A percentile compares a stretch with the other conserved stretches of the same genome.
These are phyloP conservation scores for Phytophthora meadii DNA, from an alignment of 352 stramenopile genomes.

Conservation along the genomic window DNA sequence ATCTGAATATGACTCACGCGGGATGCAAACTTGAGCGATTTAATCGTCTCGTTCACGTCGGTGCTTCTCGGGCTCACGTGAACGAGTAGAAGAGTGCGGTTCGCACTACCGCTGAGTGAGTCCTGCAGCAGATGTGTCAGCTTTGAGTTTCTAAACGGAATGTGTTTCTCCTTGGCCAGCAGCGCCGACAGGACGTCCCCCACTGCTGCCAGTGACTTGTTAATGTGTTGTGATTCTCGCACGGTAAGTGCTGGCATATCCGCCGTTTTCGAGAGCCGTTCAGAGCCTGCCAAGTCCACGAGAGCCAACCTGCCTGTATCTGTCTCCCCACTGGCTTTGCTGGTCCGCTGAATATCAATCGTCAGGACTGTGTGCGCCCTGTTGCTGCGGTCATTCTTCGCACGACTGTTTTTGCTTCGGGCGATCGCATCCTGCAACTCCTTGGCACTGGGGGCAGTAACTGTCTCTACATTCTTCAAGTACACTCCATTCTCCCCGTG, in stretches of 20 bases:
- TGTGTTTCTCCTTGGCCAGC: constrained; percentile 80
- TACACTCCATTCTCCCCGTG: constrained; percentile 74
- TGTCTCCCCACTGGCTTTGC: constrained; percentile 46
- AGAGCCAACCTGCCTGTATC: constrained; percentile 62
- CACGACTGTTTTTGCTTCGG: constrained; percentile 43
- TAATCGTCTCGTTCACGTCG: constrained; percentile 76
- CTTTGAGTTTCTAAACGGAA: constrained; percentile 88
- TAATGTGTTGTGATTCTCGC: constrained; percentile 81
- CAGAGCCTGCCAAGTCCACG: constrained; percentile 84
- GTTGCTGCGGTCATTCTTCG: constrained; percentile 52
- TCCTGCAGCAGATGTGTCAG: constrained; percentile 87
- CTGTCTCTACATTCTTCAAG: constrained; percentile 66
- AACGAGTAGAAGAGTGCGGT: constrained; percentile 63
- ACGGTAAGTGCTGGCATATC: constrained; percentile 48
- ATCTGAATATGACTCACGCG: constrained; percentile 58
- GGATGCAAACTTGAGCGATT: constrained; percentile 81
- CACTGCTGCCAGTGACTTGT: constrained; percentile 81
- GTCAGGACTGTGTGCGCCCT: constrained; percentile 68
- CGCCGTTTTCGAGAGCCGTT: constrained; percentile 61
- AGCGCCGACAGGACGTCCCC: constrained; percentile 75
- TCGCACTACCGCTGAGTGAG: constrained; percentile 53
- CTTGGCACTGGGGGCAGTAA: constrained; percentile 39
- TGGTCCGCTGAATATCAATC: constrained; percentile 63
- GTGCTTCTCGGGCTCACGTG: constrained; percentile 60
- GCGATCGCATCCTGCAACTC: constrained; percentile 52